Conservation (phyloP, 768 basidiomycete genomes). For the Clitopilus passeckerianus region DNA sequence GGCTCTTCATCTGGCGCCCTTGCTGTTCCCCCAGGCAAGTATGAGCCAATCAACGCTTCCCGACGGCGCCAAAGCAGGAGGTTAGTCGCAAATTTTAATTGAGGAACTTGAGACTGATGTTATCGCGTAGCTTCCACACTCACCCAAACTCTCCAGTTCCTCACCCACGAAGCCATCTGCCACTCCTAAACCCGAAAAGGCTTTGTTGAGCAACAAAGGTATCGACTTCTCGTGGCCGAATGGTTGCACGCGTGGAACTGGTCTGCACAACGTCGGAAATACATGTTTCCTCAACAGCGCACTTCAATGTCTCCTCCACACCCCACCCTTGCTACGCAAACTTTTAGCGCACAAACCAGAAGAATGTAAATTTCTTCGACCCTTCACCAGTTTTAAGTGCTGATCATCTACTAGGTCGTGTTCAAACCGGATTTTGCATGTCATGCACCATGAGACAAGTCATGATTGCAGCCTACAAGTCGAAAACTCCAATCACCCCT, state of each 20-base stretch:
- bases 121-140: neutral
- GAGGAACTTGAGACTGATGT: neutral
- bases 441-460: slow-evolving; percentile 62
- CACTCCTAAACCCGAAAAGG: neutral
- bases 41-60: slow-evolving; percentile 76
- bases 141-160: slow-evolving; percentile 1
- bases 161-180: neutral
- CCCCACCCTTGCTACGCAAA: slow-evolving; percentile 75
- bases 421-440: slow-evolving; percentile 72
- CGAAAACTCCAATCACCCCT: slow-evolving; percentile 54
- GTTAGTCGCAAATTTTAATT: slow-evolving; percentile 22
- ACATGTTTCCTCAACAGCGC: slow-evolving; percentile 97
- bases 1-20: slow-evolving; percentile 77
- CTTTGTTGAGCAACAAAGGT: slow-evolving; percentile 10
- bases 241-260: slow-evolving; percentile 43
- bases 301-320: slow-evolving; percentile 90
- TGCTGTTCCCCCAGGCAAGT: slow-evolving; percentile 69
- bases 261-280: slow-evolving; percentile 84
- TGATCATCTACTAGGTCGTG: slow-evolving; percentile 25
- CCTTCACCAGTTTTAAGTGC: slow-evolving; percentile 4
- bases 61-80: slow-evolving; percentile 44
- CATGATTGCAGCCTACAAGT: slow-evolving; percentile 46
- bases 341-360: slow-evolving; percentile 48
- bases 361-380: slow-evolving; percentile 46
- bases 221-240: slow-evolving; percentile 65